These are phyloP conservation scores for Fermentozyma sake DNA, from an alignment of 1,139 yeast genomes.

Conservation along the genomic window DNA sequence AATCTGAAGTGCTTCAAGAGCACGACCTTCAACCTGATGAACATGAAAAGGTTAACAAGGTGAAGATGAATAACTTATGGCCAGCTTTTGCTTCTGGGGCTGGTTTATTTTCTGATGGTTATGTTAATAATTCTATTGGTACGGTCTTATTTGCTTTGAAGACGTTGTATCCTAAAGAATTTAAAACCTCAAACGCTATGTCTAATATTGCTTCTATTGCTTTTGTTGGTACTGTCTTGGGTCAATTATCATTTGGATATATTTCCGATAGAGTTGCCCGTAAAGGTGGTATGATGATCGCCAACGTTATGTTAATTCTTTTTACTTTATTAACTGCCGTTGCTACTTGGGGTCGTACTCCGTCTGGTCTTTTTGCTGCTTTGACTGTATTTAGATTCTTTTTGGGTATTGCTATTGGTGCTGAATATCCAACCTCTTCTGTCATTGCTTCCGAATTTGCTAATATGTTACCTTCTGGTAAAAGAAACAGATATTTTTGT, in stretches of 20 bases:
- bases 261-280: constrained; percentile 45
- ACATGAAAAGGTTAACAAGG: constrained; percentile 16
- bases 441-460: constrained; percentile 94
- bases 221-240: constrained; percentile 46
- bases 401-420: constrained; percentile 80
- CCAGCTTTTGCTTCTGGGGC: constrained; percentile 33
- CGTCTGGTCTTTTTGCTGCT: constrained; percentile 72
- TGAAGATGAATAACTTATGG: constrained; percentile 23
- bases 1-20: constrained; percentile 13
- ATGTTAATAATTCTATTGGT: constrained; percentile 48
- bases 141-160: constrained; percentile 40
- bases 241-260: constrained; percentile 44
- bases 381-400: constrained; percentile 82
- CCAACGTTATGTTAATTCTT: constrained; percentile 39
- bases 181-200: constrained; percentile 29
- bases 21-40: constrained; percentile 19
- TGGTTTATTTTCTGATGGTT: constrained; percentile 51
- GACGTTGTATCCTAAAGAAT: constrained; percentile 25
- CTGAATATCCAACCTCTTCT: constrained; percentile 91
- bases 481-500: constrained; percentile 82
- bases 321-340: constrained; percentile 70
- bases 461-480: constrained; percentile 68
- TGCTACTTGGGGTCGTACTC: constrained; percentile 52
- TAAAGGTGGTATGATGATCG: constrained; percentile 43
- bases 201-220: constrained; percentile 48